A percentile compares a stretch with the other conserved stretches of the same genome.
Evolutionary conservation across 2,329 filamentous ascomycete genomes (phyloP).

Genomic region (Cryphonectria japonica): DNA sequence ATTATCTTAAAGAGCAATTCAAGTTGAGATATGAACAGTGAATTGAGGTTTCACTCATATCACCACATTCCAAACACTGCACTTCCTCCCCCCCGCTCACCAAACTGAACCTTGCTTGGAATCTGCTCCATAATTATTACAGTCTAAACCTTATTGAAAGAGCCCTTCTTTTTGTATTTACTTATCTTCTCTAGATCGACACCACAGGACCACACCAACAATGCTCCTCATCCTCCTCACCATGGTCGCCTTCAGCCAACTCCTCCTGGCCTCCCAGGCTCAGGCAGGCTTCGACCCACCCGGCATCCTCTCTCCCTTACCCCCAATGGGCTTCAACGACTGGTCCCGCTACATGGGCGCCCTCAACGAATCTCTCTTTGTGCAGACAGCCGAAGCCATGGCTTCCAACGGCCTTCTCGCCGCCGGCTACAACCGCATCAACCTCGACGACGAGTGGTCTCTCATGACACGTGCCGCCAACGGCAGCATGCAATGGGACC

Average conservation of each 20-base stretch:
- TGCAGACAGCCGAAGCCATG: slow-evolving; percentile 51
- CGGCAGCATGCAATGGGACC: slow-evolving; percentile 46
- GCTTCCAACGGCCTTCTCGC: slow-evolving; percentile 44
- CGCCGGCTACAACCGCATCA: slow-evolving; percentile 41
- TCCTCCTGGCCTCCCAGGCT: slow-evolving; percentile 20
- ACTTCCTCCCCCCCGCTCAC: not conserved
- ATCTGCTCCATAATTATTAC: not conserved
- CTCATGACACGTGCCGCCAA: slow-evolving; percentile 39
- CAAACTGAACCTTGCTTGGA: not conserved
- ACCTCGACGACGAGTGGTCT: slow-evolving; percentile 53
- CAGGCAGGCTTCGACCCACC: slow-evolving; percentile 25
- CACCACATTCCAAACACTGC: not conserved
- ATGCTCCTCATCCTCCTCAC: slow-evolving; percentile 13
- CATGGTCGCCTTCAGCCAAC: slow-evolving; percentile 19
- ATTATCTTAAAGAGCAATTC: too few relatives aligned
- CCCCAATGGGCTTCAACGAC: slow-evolving; percentile 58
- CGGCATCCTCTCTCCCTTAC: slow-evolving; percentile 37
- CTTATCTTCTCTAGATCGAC: not conserved
- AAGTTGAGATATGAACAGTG: not conserved
- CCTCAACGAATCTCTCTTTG: slow-evolving; percentile 53
- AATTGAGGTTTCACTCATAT: not conserved
- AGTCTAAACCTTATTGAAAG: not conserved
- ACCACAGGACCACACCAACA: not conserved
- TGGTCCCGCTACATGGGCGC: slow-evolving; percentile 53
- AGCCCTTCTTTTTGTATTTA: not conserved